Percentiles rank a stretch among this genome's conserved stretches.
Conservation (phyloP, 306 rosid species). For the Acacia crassicarpa region DNA sequence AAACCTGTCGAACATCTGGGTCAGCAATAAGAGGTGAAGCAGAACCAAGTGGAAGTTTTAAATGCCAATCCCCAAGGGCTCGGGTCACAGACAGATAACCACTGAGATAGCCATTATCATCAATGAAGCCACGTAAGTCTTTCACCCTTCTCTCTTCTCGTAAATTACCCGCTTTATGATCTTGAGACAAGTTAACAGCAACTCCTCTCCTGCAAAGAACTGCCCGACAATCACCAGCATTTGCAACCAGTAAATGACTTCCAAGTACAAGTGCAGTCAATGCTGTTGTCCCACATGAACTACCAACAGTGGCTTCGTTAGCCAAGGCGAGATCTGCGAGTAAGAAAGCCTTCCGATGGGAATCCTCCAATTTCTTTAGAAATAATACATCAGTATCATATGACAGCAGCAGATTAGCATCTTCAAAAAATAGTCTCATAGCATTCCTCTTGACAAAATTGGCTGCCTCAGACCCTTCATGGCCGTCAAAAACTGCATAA, state of each 20-base stretch:
- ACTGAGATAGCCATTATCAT: slow-evolving; percentile 59
- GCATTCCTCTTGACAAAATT: slow-evolving; percentile 76
- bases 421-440: slow-evolving; percentile 76
- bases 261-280: slow-evolving; percentile 84
- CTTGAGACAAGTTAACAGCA: slow-evolving; percentile 82
- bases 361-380: slow-evolving; percentile 62
- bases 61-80: slow-evolving; percentile 88
- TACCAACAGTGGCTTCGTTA: slow-evolving; percentile 55
- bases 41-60: slow-evolving; percentile 65
- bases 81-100: slow-evolving; percentile 73
- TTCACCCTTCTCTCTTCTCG: slow-evolving; percentile 74
- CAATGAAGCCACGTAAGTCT: slow-evolving; percentile 58
- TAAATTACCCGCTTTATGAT: slow-evolving; percentile 62
- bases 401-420: slow-evolving; percentile 57
- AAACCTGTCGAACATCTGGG: slow-evolving; percentile 67
- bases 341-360: slow-evolving; percentile 72
- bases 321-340: slow-evolving; percentile 84
- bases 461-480: slow-evolving; percentile 94
- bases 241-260: slow-evolving; percentile 81
- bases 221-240: slow-evolving; percentile 96
- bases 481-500: slow-evolving; percentile 95
- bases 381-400: slow-evolving; percentile 53
- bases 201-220: slow-evolving; percentile 83
- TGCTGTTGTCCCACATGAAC: slow-evolving; percentile 90
- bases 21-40: slow-evolving; percentile 86